Evolutionary conservation across 2,329 filamentous ascomycete genomes (phyloP).

Genomic region (Madurella mycetomatis): DNA sequence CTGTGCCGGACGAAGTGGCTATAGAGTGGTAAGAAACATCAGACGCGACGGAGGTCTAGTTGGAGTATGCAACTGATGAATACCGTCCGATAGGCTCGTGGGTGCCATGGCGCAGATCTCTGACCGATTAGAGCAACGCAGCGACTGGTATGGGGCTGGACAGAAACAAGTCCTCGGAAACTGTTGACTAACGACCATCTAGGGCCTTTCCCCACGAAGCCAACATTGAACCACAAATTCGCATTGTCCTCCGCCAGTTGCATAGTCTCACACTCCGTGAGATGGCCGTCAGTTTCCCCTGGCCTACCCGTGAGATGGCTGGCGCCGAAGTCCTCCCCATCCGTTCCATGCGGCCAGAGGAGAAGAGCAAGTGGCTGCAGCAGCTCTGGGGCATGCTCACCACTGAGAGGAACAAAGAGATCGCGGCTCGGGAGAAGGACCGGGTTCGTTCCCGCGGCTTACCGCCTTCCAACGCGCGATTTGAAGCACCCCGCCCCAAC

Average conservation of each 20-base stretch:
- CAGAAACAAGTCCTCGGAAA: neutral
- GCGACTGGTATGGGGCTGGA: slow-evolving; percentile 25
- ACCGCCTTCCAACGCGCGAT: slow-evolving; percentile 16
- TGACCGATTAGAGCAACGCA: slow-evolving; percentile 29
- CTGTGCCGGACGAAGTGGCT: slow-evolving; percentile 32
- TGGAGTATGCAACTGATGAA: neutral
- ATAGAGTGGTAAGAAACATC: slow-evolving; percentile 28
- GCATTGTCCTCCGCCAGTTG: slow-evolving; percentile 33
- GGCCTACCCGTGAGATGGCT: slow-evolving; percentile 35
- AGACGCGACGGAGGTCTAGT: neutral
- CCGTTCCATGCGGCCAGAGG: slow-evolving; percentile 34
- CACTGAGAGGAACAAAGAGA: slow-evolving; percentile 18
- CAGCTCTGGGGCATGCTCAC: slow-evolving; percentile 29
- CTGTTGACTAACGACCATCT: neutral
- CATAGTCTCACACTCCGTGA: slow-evolving; percentile 30
- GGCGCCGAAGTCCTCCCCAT: slow-evolving; percentile 34
- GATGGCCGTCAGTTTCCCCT: slow-evolving; percentile 36
- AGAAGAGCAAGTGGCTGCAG: slow-evolving; percentile 34
- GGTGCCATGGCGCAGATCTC: slow-evolving; percentile 33
- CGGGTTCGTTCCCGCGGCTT: neutral
- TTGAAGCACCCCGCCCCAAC: slow-evolving; percentile 16
- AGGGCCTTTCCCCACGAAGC: slow-evolving; percentile 27
- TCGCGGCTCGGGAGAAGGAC: neutral
- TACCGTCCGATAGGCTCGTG: slow-evolving; percentile 24
- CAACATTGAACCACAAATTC: slow-evolving; percentile 31